A percentile compares a stretch with the other conserved stretches of the same genome.
Conservation (phyloP, 1,284 basidiomycete genomes). For the Austroboletus novae-zelandiae region DNA sequence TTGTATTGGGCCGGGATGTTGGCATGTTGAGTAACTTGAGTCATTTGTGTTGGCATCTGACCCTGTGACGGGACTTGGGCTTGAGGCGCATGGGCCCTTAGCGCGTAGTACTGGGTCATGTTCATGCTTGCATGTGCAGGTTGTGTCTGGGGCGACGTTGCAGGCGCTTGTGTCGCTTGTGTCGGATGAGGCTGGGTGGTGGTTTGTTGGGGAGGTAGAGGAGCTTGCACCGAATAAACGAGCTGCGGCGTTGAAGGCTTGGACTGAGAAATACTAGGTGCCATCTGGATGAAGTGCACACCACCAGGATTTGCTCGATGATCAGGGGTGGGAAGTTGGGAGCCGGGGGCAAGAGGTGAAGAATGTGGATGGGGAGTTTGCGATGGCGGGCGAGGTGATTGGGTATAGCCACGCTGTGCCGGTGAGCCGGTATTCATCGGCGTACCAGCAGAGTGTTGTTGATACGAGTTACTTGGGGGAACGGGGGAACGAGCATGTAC, state of each 20-base stretch:
- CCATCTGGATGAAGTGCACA: slow-evolving; percentile 32
- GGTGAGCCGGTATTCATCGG: slow-evolving; percentile 26
- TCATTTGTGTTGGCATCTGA: slow-evolving; percentile 24
- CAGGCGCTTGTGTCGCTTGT: slow-evolving; percentile 16
- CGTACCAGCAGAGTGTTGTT: slow-evolving; percentile 15
- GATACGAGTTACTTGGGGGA: slow-evolving; percentile 22
- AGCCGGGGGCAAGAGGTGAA: slow-evolving; percentile 29
- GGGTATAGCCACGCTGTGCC: slow-evolving; percentile 34
- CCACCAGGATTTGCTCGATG: slow-evolving; percentile 29
- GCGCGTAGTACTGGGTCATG: slow-evolving; percentile 13
- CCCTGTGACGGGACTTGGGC: slow-evolving; percentile 19
- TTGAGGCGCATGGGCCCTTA: slow-evolving; percentile 20
- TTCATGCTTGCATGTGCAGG: slow-evolving; percentile 15
- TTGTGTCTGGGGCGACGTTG: slow-evolving; percentile 23
- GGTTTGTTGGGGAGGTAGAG: slow-evolving; percentile 18
- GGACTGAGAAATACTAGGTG: slow-evolving; percentile 19
- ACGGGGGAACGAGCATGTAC: slow-evolving; percentile 31
- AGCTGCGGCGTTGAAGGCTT: slow-evolving; percentile 33
- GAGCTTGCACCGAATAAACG: slow-evolving; percentile 16
- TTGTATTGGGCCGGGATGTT: slow-evolving; percentile 24
- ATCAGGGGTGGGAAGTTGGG: slow-evolving; percentile 28
- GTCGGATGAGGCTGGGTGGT: slow-evolving; percentile 18
- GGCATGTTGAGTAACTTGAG: slow-evolving; percentile 22
- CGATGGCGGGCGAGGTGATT: slow-evolving; percentile 33
- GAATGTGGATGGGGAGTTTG: slow-evolving; percentile 31